These are phyloP conservation scores for Wallemia mellicola DNA, from an alignment of 1,284 basidiomycete genomes.

Conservation along the genomic window DNA sequence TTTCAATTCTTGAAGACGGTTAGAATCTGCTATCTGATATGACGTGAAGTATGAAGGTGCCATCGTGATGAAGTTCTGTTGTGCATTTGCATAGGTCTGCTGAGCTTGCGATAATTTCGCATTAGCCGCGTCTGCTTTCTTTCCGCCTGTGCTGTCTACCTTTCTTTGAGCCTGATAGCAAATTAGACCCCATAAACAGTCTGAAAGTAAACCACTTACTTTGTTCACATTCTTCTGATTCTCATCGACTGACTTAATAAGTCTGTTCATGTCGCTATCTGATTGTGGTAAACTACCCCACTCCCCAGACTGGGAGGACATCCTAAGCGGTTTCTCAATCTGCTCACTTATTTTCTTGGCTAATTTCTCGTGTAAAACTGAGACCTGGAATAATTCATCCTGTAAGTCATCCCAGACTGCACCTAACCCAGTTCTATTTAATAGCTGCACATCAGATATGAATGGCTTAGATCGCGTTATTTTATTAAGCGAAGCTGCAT, in stretches of 20 bases:
- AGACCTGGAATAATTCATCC: neutral
- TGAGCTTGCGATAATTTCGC: neutral
- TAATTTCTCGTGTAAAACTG: neutral
- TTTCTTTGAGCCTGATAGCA: neutral
- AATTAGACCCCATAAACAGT: neutral
- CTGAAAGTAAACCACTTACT: neutral
- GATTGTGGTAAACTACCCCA: neutral
- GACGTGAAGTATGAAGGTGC: neutral
- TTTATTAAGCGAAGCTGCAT: neutral
- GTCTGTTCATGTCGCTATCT: neutral
- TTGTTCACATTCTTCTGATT: neutral
- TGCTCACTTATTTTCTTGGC: neutral
- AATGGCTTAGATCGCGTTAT: neutral
- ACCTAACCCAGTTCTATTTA: neutral
- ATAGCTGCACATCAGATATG: neutral
- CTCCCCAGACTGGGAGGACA: neutral
- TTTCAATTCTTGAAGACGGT: neutral
- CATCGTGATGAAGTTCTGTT: neutral
- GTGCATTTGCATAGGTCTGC: neutral
- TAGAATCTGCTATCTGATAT: neutral
- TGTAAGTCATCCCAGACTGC: neutral
- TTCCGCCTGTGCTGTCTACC: neutral
- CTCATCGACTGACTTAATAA: neutral
- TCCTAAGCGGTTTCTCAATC: neutral
- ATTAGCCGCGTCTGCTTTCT: neutral